Conservation (phyloP, 371 early-diverging fungal species). For the Blakeslea trispora region DNA sequence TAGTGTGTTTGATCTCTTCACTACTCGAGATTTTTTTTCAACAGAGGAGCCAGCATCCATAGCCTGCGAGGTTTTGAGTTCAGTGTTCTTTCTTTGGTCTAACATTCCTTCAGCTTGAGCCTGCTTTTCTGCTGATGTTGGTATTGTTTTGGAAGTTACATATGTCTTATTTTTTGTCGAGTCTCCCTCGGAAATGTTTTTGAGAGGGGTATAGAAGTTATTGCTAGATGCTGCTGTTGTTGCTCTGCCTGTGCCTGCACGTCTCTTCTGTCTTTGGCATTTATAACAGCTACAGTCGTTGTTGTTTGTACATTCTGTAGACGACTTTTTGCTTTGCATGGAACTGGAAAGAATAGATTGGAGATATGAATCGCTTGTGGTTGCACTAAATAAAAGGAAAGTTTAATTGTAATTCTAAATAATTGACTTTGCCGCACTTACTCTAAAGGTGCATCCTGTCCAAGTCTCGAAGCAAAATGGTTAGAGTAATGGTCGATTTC, state of each 20-base stretch:
- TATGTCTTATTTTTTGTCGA: conserved; percentile 5
- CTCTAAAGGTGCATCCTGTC: too few species aligned
- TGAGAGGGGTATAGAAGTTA: conserved; percentile 7
- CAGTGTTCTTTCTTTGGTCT: too few species aligned
- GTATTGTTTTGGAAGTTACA: conserved; percentile 3
- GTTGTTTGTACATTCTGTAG: conserved; percentile 21
- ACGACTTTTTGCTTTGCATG: not conserved
- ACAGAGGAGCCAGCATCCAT: too few species aligned
- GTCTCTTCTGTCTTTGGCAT: conserved; percentile 48
- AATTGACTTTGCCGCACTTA: conserved; percentile 1
- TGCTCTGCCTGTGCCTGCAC: conserved; percentile 25
- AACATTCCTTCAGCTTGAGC: too few species aligned
- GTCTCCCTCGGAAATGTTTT: conserved; percentile 6
- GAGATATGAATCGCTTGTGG: conserved; percentile 23
- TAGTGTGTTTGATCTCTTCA: conserved; percentile 23
- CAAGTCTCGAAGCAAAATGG: conserved; percentile 15
- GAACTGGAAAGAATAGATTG: conserved; percentile 26
- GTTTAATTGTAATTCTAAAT: conserved; percentile 8
- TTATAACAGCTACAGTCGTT: conserved; percentile 33
- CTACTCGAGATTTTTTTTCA: too few species aligned
- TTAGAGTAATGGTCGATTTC: conserved; percentile 33
- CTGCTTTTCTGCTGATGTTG: too few species aligned
- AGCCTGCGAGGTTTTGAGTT: conserved; percentile 13
- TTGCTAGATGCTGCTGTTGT: conserved; percentile 1
- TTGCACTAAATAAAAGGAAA: conserved; percentile 9